Percentiles rank a stretch among this genome's conserved stretches.
phyloP scores from a whole-genome alignment of 352 stramenopile species.

The Pythium dissotocum region DNA sequence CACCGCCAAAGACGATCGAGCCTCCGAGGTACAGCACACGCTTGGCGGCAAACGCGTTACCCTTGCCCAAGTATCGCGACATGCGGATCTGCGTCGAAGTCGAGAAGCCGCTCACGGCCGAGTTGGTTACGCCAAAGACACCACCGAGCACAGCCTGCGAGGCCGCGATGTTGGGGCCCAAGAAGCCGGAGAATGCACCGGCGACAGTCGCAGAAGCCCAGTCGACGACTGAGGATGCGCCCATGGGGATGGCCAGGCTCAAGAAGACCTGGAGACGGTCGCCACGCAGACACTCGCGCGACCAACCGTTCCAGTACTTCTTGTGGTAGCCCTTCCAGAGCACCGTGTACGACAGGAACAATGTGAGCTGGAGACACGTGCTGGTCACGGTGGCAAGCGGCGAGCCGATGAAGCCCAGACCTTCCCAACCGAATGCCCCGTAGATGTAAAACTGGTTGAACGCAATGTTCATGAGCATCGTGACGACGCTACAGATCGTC shows the following conservation, averaged over 20 bases:
- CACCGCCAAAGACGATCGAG: slow-evolving; percentile 37
- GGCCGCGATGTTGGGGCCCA: slow-evolving; percentile 48
- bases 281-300: slow-evolving; percentile 35
- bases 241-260: slow-evolving; percentile 48
- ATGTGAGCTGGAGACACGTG: slow-evolving; percentile 45
- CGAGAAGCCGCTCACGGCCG: slow-evolving; percentile 46
- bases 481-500: slow-evolving; percentile 41
- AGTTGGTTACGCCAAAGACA: slow-evolving; percentile 51
- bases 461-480: slow-evolving; percentile 40
- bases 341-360: slow-evolving; percentile 51
- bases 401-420: slow-evolving; percentile 43
- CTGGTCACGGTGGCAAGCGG: slow-evolving; percentile 47
- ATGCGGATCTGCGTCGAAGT: slow-evolving; percentile 54
- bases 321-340: slow-evolving; percentile 51
- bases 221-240: slow-evolving; percentile 48
- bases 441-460: slow-evolving; percentile 54
- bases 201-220: slow-evolving; percentile 47
- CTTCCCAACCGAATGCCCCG: slow-evolving; percentile 34
- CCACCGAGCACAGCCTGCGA: slow-evolving; percentile 44
- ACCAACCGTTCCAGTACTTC: slow-evolving; percentile 53
- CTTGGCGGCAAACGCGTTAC: slow-evolving; percentile 43
- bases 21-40: slow-evolving; percentile 43
- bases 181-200: slow-evolving; percentile 45
- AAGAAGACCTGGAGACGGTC: slow-evolving; percentile 54
- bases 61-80: slow-evolving; percentile 50